Base-by-base conservation (phyloP, 2,329 filamentous ascomycete species). In the Aspergillus cejpii region DNA sequence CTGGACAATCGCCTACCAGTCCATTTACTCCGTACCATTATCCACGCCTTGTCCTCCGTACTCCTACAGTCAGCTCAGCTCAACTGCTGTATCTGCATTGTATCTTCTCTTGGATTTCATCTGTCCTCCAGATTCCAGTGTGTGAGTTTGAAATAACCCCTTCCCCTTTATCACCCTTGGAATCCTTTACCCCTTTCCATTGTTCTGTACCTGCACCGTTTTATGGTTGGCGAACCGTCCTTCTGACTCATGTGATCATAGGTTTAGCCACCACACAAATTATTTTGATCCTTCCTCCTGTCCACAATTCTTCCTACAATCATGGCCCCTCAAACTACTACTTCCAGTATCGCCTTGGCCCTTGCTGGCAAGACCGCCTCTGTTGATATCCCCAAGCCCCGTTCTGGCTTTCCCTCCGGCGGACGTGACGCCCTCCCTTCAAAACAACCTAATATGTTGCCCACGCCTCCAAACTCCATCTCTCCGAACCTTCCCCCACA, bases 391-490 rank as follows among this genome's bases (percentile, higher is more conserved):
- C 71, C 71, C 51, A 70, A 71, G 53, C 64, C 68, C 43, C 69
- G 68, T 50, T 56, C 57, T 39, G 57, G 57, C 49, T 55, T 64
- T 51, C 50, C 58, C 46, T 46, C 49, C 20, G 53, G 54, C 46
- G 49, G 43, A 48, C 58, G 59, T 58, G 60, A 56, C 53, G 53
- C 66, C 53, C 52, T 63, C 54, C 64, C 58, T 45, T 47, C 52
- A 15, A 59, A 59, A 34, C 61, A 66, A 34, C 60, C 61, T 37
- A 58, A 54, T 41, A 67, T 71, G 66, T 81, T 95, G 61, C 88
- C 86, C 52, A 96, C 91, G 66, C 91, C 91, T 63, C 91, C 91
- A 50, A 94, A 91, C 74, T 96, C 90, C 69, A 89, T 96, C 66
- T 96, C 90, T 50, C 91, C 91, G 39, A 84, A 81, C 57, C 77